Base-by-base conservation (phyloP, 305 asterid genomes). In the Fraxinus platypoda region DNA sequence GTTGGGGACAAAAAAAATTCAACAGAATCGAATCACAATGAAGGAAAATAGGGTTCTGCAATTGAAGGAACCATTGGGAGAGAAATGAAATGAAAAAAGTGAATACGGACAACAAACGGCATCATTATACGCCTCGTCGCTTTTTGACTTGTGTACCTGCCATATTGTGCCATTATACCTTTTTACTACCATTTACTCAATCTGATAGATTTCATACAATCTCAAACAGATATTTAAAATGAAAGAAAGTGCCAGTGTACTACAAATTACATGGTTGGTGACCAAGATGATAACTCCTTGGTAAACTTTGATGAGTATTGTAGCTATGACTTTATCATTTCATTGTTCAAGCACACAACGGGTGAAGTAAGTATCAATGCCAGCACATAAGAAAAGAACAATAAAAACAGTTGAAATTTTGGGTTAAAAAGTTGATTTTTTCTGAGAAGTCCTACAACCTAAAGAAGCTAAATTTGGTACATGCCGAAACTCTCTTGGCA, bases 201-300 rank as follows among this genome's bases (percentile, higher is more conserved):
- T 35, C 37, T 21, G 82, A 66, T 70, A 12, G 35, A 66, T 70
- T 75, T 76, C 79, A 78, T 13, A 68, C 9, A 19, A 46, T 57
- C 70, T 78, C 52, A 23, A 49, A 34, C 66, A 75, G 38, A 57
- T 43, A 13, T 21, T 26, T 15, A 64, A 66, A 74, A 66, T 73
- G 54, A 21, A 23, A 21, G 73, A 8, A 59, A 70, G 49, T 49
- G 21, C 28, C 31, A 49, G 59, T 17, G 37, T 21, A 43, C 37
- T 52, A 21, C 80, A 80, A 64, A 54, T 19, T 62, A 62, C 19
- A 19, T 13, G 57, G 43, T 71, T 0, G n/a, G 62, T 62, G 62
- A 72, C 73, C 76, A 78, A 26, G 76, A 54, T 57, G 31, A 28
- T 52, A 35, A 3, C 21, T 54, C 71, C 59, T 57, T 8, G 6